Conservation (phyloP, 1,139 yeast species). For the Candida sojae region DNA sequence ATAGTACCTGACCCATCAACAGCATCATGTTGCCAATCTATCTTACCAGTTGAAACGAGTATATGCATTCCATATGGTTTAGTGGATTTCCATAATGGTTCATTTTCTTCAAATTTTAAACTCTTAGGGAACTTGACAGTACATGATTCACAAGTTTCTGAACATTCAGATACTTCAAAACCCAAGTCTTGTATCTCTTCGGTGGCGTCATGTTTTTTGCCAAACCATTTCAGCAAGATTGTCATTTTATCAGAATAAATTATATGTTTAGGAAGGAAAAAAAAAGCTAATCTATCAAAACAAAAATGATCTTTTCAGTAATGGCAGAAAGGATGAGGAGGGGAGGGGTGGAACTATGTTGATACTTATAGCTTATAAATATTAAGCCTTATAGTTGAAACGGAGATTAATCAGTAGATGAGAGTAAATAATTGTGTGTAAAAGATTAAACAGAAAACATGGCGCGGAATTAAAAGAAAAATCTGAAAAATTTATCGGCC, state of each 20-base stretch:
- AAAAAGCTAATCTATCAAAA: no score
- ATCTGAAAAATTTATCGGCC: neutral
- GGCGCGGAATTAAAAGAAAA: neutral
- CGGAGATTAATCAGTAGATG: neutral
- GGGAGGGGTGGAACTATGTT: no score
- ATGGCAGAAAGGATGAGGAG: no score
- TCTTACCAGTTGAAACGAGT: constrained; percentile 77
- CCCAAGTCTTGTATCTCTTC: constrained; percentile 33
- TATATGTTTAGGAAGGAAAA: neutral
- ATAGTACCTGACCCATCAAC: constrained; percentile 54
- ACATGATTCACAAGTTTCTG: constrained; percentile 53
- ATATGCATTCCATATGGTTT: constrained; percentile 70
- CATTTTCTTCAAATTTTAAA: constrained; percentile 46
- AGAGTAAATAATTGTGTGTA: neutral
- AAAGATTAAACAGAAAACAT: neutral
- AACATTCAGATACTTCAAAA: constrained; percentile 46
- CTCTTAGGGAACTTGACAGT: constrained; percentile 55
- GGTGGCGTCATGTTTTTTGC: constrained; percentile 6
- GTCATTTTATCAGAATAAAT: constrained; percentile 7
- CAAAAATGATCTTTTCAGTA: no score
- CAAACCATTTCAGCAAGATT: constrained; percentile 11
- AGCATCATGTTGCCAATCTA: constrained; percentile 86
- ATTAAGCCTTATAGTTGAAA: neutral
- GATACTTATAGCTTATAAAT: neutral
- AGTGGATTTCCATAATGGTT: constrained; percentile 69